These are phyloP conservation scores for Ceratobasidium sp. DNA, from an alignment of 1,284 basidiomycete species.

Conservation along the genomic window DNA sequence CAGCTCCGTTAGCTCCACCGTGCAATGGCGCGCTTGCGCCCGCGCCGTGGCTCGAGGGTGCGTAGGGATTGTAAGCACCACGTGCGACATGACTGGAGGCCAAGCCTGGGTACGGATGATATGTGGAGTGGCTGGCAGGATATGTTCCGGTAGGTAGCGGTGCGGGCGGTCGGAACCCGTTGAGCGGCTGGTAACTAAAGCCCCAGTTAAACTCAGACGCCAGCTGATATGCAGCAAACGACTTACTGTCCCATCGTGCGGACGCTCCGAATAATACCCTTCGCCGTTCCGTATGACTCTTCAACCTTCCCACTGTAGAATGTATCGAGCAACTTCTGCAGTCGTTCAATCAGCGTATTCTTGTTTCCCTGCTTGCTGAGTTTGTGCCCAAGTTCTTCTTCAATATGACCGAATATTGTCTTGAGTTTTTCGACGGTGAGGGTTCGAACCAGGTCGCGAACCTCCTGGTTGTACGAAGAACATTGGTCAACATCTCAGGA, in stretches of 20 bases:
- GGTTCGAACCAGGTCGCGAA: constrained; percentile 61
- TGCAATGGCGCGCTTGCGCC: constrained; percentile 16
- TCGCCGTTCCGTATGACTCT: constrained; percentile 18
- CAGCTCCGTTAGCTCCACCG: constrained; percentile 1
- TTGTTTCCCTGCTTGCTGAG: constrained; percentile 84
- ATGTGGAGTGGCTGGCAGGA: constrained; percentile 8
- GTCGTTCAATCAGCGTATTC: constrained; percentile 79
- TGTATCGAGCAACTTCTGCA: constrained; percentile 34
- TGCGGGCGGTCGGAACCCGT: constrained; percentile 14
- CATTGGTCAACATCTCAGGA: neutral
- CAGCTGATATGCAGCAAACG: neutral
- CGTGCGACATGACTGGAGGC: constrained; percentile 21
- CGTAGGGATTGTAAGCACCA: constrained; percentile 28
- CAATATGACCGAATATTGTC: constrained; percentile 74
- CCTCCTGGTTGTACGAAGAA: constrained; percentile 53
- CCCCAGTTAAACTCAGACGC: neutral
- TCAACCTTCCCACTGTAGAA: constrained; percentile 7
- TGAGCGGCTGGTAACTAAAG: constrained; percentile 21
- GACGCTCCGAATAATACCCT: constrained; percentile 21
- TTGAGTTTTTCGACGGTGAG: constrained; percentile 84
- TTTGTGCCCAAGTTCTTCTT: constrained; percentile 74
- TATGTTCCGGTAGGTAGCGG: constrained; percentile 36
- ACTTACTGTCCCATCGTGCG: constrained; percentile 36
- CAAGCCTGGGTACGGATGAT: constrained; percentile 33
- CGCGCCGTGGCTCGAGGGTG: constrained; percentile 27